A percentile compares a stretch with the other conserved stretches of the same genome.
Evolutionary conservation across 371 early-diverging fungal species (phyloP).

Genomic region (Mucor piriformis): DNA sequence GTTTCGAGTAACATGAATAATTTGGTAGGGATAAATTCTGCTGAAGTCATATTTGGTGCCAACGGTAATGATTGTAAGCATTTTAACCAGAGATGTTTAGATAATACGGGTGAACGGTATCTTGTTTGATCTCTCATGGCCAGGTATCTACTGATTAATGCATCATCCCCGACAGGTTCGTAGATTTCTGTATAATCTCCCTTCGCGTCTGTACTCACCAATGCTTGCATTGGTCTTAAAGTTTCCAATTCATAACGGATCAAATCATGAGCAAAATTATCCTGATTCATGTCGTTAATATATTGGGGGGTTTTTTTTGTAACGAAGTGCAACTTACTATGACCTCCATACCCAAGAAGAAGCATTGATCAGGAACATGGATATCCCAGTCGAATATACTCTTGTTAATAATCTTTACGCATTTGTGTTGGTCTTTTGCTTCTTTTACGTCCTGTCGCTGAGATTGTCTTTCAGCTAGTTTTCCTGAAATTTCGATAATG

Average conservation of each 20-base stretch:
- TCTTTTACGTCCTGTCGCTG: conserved; percentile 57
- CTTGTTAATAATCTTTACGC: conserved; percentile 83
- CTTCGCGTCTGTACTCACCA: conserved; percentile 81
- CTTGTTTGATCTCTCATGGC: conserved; percentile 30
- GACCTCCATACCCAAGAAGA: conserved; percentile 93
- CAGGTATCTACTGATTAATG: conserved; percentile 68
- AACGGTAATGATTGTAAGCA: conserved; percentile 73
- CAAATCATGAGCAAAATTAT: conserved; percentile 95
- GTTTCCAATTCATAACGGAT: conserved; percentile 82
- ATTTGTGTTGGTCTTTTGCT: conserved; percentile 51
- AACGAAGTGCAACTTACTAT: conserved; percentile 57
- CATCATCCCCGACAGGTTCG: conserved; percentile 76
- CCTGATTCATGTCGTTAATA: conserved; percentile 41
- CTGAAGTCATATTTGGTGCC: conserved; percentile 79
- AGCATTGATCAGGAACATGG: conserved; percentile 75
- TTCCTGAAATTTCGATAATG: conserved; percentile 90
- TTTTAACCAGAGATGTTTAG: conserved; percentile 51
- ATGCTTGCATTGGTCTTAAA: conserved; percentile 75
- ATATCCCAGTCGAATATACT: conserved; percentile 90
- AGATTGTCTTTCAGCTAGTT: conserved; percentile 75
- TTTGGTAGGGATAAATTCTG: conserved; percentile 94
- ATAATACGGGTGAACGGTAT: conserved; percentile 68
- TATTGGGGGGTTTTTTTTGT: background rate
- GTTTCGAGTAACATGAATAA: conserved; percentile 75
- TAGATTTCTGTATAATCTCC: conserved; percentile 87